A percentile compares a stretch with the other conserved stretches of the same genome.
These are phyloP conservation scores for Saposhnikovia divaricata DNA, from an alignment of 129 eudicot genomes.

Conservation along the genomic window DNA sequence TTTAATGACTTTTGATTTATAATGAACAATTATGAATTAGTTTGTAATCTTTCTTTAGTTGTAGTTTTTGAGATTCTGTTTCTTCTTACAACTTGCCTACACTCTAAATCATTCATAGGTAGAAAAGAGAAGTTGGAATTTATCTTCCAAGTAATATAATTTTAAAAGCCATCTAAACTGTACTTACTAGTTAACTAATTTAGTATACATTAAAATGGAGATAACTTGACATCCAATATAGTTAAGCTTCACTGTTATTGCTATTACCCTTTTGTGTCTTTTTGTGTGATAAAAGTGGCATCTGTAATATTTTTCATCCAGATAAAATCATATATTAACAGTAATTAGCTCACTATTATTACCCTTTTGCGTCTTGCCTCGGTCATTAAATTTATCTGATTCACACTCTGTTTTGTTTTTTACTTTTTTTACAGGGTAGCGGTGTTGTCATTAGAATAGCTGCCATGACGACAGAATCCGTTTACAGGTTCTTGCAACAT, in stretches of 20 bases:
- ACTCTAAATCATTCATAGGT: too few relatives aligned
- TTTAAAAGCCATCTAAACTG: too few relatives aligned
- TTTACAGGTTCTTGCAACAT: conserved; percentile 61
- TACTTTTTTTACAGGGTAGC: conserved; percentile 27
- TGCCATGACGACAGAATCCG: conserved; percentile 81
- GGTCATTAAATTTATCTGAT: neutral
- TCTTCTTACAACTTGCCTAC: neutral
- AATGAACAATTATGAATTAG: neutral
- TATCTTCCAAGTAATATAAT: neutral
- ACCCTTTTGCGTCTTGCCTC: neutral
- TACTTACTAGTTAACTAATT: too few relatives aligned
- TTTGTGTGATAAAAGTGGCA: neutral
- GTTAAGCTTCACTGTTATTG: neutral
- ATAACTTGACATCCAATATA: neutral
- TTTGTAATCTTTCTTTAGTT: neutral
- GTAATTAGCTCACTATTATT: too few relatives aligned
- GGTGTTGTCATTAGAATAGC: conserved; percentile 76
- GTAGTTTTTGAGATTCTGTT: neutral
- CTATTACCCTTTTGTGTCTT: neutral
- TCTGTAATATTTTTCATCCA: neutral
- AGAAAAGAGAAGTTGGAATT: neutral
- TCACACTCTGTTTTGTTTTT: neutral
- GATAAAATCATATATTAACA: too few relatives aligned
- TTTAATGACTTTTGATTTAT: neutral
- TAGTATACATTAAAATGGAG: neutral